Evolutionary conservation across 169 alveolate genomes (phyloP), one percentile per base, ranked within the genome.

Genomic region (Toxoplasma gondii): DNA sequence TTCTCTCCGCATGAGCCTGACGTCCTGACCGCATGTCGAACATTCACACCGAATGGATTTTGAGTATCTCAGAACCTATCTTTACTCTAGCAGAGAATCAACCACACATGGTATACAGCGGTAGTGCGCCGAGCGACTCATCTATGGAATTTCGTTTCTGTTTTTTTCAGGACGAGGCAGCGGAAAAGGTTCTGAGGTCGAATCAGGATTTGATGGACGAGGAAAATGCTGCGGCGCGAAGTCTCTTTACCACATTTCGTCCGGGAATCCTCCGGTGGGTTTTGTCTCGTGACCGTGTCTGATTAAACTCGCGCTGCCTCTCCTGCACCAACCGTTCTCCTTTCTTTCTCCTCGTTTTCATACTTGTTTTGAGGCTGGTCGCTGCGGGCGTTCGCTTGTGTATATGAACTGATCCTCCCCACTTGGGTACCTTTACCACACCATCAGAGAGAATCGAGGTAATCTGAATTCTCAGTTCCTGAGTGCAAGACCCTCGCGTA

Each of bases 191-290:
- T 38, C 29, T 82, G 41, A 38, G 38, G 7, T 0, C 5, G 22
- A 82, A 43, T 67, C 90, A 82, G 64, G 41, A 36, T 41, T 36
- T 82, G 43, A 27, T 82, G 90, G 90, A 38, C 38, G 90, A 82
- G 39, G 69, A 82, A 24, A 82, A 41, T 41, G n/a, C 38, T 0
- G 1, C 69, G 41, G 17, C 53, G 41, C 58, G 67, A 17, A 41
- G 44, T 31, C 17, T 82, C 41, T 27, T 82, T n/a, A 81, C 88
- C 19, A 49, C n/a, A 1, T 24, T 82, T 31, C 69, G 90, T 41
- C 90, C 90, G 5, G 69, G 39, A 10, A 36, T 82, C 41, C 58
- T 82, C 29, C 38, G 67, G 90, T 82, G 38, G n/a, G 84, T n/a
- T 74, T 17, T n/a, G 27, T 36, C 43, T 36, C 84, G 4, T 29